These are phyloP conservation scores for Candida pseudofarinosa DNA, from an alignment of 805 yeast species.

Conservation along the genomic window DNA sequence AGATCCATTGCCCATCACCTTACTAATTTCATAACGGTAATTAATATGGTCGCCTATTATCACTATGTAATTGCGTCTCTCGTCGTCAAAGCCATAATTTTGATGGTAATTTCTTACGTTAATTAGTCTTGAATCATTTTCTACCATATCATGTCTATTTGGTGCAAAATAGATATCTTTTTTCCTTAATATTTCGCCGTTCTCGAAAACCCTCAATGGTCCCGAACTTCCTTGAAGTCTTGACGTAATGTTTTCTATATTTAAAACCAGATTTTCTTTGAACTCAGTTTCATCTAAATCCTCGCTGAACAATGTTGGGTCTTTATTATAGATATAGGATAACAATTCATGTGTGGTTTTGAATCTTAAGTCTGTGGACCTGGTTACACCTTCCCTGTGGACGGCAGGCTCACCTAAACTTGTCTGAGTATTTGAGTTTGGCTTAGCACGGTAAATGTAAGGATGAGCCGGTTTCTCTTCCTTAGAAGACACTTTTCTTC, in stretches of 20 bases:
- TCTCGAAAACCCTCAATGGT: conserved; percentile 50
- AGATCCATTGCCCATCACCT: conserved; percentile 69
- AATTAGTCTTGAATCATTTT: conserved; percentile 13
- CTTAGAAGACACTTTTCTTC: neutral
- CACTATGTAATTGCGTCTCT: conserved; percentile 55
- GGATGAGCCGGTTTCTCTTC: neutral
- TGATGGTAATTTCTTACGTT: conserved; percentile 35
- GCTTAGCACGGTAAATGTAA: neutral
- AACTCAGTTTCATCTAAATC: conserved; percentile 1
- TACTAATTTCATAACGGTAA: conserved; percentile 62
- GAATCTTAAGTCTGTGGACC: conserved; percentile 7
- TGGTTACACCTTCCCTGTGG: neutral
- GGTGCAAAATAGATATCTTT: conserved; percentile 52
- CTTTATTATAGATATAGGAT: conserved; percentile 18
- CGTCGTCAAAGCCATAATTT: conserved; percentile 74
- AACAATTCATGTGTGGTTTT: conserved; percentile 16
- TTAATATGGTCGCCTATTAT: conserved; percentile 66
- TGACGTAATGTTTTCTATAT: conserved; percentile 1
- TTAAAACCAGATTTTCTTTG: neutral
- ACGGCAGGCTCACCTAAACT: neutral
- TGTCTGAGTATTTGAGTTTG: neutral
- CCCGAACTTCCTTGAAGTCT: neutral
- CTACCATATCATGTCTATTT: conserved; percentile 9
- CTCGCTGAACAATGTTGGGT: conserved; percentile 23
- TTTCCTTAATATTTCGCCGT: conserved; percentile 54